A percentile compares a stretch with the other conserved stretches of the same genome.
Conservation (phyloP, 345 rosid species). For the Isatis tinctoria region DNA sequence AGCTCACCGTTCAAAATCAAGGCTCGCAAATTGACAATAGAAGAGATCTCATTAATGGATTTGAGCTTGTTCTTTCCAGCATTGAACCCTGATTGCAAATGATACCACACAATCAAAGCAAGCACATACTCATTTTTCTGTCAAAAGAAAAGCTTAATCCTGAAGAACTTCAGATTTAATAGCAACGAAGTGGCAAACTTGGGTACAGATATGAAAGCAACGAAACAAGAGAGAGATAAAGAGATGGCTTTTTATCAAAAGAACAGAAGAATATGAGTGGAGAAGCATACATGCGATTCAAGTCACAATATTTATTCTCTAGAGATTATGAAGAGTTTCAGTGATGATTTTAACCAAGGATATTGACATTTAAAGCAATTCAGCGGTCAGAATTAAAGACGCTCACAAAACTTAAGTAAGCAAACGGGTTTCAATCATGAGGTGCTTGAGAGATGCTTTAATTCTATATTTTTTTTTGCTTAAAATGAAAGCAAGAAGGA, state of each 20-base stretch:
- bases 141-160: background rate
- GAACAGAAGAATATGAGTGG: background rate
- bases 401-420: background rate
- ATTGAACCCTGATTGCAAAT: conserved; percentile 55
- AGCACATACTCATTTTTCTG: background rate
- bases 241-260: background rate
- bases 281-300: background rate
- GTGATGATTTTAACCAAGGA: background rate
- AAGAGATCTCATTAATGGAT: conserved; percentile 65
- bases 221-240: background rate
- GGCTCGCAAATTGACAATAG: conserved; percentile 67
- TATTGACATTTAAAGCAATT: background rate
- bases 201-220: background rate
- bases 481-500: conserved; percentile 29
- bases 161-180: background rate
- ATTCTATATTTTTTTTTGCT: background rate
- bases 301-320: background rate
- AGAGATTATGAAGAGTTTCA: background rate
- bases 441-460: background rate
- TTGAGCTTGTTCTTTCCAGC: conserved; percentile 90
- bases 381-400: background rate
- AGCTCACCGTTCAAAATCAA: conserved; percentile 78
- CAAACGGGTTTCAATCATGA: background rate
- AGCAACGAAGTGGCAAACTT: background rate
- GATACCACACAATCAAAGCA: background rate